Evolutionary conservation across 208 protist genomes (phyloP).

Genomic region (Leishmania tarentolae): DNA sequence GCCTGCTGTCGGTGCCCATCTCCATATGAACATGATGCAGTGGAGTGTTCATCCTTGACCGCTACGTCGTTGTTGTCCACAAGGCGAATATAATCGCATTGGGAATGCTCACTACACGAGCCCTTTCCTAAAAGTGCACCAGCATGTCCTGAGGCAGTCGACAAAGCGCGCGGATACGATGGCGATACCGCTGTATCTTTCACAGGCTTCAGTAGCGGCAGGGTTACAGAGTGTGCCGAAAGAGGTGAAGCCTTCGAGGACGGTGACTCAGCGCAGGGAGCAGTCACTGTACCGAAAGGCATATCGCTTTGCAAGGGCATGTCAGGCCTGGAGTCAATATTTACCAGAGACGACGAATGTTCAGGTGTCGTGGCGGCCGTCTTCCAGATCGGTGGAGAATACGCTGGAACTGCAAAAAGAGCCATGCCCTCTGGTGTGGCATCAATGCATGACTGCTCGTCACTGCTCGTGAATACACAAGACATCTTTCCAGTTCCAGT

Average conservation of each 20-base stretch:
- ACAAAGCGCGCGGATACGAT: neutral
- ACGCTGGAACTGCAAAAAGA: constrained; percentile 84
- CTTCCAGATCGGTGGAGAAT: constrained; percentile 76
- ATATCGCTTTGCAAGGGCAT: neutral
- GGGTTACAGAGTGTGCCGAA: neutral
- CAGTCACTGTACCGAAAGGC: neutral
- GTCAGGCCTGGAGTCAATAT: neutral
- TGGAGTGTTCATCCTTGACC: neutral
- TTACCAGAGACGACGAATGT: constrained; percentile 1
- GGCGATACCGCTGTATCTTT: neutral
- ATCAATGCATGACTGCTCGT: constrained; percentile 75
- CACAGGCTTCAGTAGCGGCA: constrained; percentile 7
- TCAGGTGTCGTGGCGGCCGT: constrained; percentile 24
- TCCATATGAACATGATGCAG: neutral
- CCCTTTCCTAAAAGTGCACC: neutral
- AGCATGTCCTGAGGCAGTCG: neutral
- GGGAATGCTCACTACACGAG: neutral
- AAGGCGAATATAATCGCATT: constrained; percentile 35
- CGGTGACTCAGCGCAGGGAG: neutral
- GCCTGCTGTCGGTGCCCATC: constrained; percentile 12
- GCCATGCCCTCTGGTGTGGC: constrained; percentile 62
- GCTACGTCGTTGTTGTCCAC: constrained; percentile 23
- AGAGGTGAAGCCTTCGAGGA: neutral
- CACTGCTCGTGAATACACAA: constrained; percentile 51
- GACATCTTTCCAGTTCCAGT: constrained; percentile 53